These are phyloP conservation scores for Populus simonii DNA, from an alignment of 345 rosid species.

Conservation along the genomic window DNA sequence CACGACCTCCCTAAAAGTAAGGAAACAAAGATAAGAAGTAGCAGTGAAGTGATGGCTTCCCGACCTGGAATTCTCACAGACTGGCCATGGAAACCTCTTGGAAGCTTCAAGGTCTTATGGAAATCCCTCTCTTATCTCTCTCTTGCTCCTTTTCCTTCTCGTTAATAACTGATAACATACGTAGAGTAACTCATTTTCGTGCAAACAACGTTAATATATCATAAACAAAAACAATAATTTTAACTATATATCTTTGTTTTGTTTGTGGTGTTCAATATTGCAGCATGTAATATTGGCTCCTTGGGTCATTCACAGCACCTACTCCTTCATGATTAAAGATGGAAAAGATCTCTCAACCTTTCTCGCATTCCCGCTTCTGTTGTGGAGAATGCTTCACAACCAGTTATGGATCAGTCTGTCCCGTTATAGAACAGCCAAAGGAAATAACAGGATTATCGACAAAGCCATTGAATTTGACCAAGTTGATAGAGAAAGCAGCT, in stretches of 20 bases:
- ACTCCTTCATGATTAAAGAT: conserved; percentile 26
- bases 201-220: too few species aligned
- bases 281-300: conserved; percentile 57
- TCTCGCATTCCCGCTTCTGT: conserved; percentile 37
- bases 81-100: conserved; percentile 70
- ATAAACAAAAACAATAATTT: too few species aligned
- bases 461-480: conserved; percentile 73
- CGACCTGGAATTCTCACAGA: conserved; percentile 60
- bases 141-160: not conserved
- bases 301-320: conserved; percentile 27
- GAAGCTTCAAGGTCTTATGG: conserved; percentile 49
- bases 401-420: conserved; percentile 66
- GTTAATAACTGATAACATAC: not conserved
- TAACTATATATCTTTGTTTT: not conserved
- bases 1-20: too few species aligned
- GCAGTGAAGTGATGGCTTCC: conserved; percentile 40
- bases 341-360: conserved; percentile 34
- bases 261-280: not conserved
- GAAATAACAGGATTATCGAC: conserved; percentile 56
- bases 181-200: not conserved
- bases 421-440: conserved; percentile 58
- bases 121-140: too few species aligned
- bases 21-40: too few species aligned
- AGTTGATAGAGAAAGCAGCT: conserved; percentile 61
- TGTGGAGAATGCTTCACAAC: conserved; percentile 59